A percentile compares a stretch with the other conserved stretches of the same genome.
These are phyloP conservation scores for Acer campestre DNA, from an alignment of 345 rosid genomes.

Conservation along the genomic window DNA sequence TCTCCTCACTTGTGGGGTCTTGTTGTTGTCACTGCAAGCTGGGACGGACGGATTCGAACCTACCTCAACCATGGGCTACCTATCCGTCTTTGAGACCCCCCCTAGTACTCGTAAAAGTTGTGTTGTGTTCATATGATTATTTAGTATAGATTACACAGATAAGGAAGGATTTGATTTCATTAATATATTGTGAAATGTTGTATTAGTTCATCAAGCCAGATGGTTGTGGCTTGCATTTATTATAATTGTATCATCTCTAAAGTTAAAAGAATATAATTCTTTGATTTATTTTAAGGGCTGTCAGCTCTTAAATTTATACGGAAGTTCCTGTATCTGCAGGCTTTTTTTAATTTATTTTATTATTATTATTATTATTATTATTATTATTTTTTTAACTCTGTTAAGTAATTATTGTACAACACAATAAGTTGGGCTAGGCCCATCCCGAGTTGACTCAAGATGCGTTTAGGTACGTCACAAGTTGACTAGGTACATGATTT, in stretches of 20 bases:
- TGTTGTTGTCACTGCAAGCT: constrained; percentile 69
- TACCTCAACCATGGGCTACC: constrained; percentile 80
- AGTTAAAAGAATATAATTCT: constrained; percentile 14
- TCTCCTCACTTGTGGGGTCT: constrained; percentile 68
- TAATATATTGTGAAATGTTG: neutral
- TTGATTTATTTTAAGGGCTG: constrained; percentile 18
- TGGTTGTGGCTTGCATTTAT: neutral
- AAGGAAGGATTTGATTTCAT: neutral
- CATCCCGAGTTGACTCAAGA: too few relatives aligned
- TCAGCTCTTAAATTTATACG: neutral
- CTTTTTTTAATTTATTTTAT: too few relatives aligned
- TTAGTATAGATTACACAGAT: neutral
- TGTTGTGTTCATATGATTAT: neutral
- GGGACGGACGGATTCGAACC: constrained; percentile 77
- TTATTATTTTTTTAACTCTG: too few relatives aligned
- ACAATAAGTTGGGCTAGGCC: too few relatives aligned
- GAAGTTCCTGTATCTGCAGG: neutral
- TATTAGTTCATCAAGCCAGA: neutral
- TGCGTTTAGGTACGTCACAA: too few relatives aligned
- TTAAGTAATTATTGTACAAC: too few relatives aligned
- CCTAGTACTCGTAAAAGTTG: too few relatives aligned
- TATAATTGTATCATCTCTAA: neutral
- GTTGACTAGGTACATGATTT: too few relatives aligned
- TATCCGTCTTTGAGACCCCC: constrained; percentile 35
- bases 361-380: too few relatives aligned